Evolutionary conservation across 139 green algal genomes (phyloP), one percentile per base, ranked within the genome.

Genomic region (Coelastrella sp.): DNA sequence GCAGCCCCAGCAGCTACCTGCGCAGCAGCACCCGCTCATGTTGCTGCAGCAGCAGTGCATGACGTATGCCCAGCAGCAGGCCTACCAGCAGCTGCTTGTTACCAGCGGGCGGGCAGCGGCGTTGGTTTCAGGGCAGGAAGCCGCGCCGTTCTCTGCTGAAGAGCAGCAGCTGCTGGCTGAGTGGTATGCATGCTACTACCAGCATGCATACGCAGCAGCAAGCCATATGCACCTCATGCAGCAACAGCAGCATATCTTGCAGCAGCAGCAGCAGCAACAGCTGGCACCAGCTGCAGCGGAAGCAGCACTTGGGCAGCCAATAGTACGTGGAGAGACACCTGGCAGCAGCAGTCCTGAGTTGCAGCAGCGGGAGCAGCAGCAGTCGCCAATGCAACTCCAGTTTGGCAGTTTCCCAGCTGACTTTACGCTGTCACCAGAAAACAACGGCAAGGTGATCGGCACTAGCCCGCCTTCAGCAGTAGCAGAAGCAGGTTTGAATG

Each of bases 391-490:
- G 59, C 59, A 73, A 56, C 59, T 86, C 59, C 80, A 86, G 59
- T 86, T 86, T 86, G 80, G 80, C 20, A 86, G 80, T 23, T 60
- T 86, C 22, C 80, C 80, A 20, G 80, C n/a, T 32, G 80, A 86
- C 19, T 86, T 86, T 74, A 47, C n/a, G 4, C 57, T 56, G 22
- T 80, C 74, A 59, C 74, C 74, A 59, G 74, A 80, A 17, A 22
- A 10, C 8, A 13, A 71, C 8, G 11, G 61, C 61, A 71, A 71
- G 3, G 61, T 71, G 11, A 13, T 13, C 61, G 11, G 61, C 61
- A 10, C 8, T 13, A 71, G 8, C 68, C 68, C 17, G 19, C 79
- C 57, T 71, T 23, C 79, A 83, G 13, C 77, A 23, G 77, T 61
- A 47, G 32, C 32, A 47, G 32, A 47, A 47, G 32, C 32, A 47